These are phyloP conservation scores for Croton setiger DNA, from an alignment of 441 rosid genomes.

Conservation along the genomic window DNA sequence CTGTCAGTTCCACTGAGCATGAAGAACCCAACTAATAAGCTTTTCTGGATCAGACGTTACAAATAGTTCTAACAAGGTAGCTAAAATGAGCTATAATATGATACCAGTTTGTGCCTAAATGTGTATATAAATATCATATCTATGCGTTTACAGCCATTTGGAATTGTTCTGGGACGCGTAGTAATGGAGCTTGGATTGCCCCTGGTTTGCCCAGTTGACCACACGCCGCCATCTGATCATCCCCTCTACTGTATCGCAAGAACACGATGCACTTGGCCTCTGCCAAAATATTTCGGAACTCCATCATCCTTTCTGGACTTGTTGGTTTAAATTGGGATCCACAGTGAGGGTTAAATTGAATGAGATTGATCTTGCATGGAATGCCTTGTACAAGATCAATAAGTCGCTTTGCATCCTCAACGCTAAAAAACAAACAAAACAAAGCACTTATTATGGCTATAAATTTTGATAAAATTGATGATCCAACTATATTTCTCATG, in stretches of 20 bases:
- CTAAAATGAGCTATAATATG: neutral
- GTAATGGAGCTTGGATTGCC: constrained; percentile 54
- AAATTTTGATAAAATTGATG: neutral
- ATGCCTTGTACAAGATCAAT: constrained; percentile 74
- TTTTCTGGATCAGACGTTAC: too few species aligned
- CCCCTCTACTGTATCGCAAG: constrained; percentile 69
- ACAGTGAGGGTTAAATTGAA: constrained; percentile 75
- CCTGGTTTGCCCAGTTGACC: constrained; percentile 92
- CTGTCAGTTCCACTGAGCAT: too few species aligned
- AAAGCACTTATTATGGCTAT: neutral
- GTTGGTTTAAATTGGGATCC: constrained; percentile 78
- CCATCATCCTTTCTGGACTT: constrained; percentile 60
- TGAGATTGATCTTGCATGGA: constrained; percentile 95
- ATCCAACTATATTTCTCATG: neutral
- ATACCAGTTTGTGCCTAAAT: neutral
- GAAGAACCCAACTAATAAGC: too few species aligned
- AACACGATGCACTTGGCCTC: constrained; percentile 62
- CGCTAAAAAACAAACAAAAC: constrained; percentile 48
- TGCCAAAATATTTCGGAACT: constrained; percentile 70
- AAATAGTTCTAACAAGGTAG: too few species aligned
- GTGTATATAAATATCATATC: neutral
- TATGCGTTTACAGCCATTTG: constrained; percentile 44
- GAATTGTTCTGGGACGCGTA: constrained; percentile 73
- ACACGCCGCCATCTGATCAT: constrained; percentile 97
- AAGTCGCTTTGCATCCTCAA: constrained; percentile 84